Evolutionary conservation across 441 rosid species (phyloP), one percentile per base, ranked within the genome.

Genomic region (Rhodomyrtus psidioides): DNA sequence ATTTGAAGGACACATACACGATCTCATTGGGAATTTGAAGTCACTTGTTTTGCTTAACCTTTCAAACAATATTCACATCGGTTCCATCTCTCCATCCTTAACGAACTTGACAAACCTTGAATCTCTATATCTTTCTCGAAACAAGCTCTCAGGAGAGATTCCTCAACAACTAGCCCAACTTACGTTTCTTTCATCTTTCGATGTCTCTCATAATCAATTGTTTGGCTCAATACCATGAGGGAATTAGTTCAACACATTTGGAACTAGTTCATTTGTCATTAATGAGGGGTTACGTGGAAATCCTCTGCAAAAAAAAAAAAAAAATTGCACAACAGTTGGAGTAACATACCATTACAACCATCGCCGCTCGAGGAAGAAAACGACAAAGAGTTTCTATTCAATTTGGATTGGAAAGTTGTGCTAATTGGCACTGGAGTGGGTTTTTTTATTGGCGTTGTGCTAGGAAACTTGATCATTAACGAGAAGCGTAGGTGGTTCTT

Each of bases 1-100:
- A 53, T 53, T 53, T 6, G 19, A 53, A 53, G 55, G 55, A 53
- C 6, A 6, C 55, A 4, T 53, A 5, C 55, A 19, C 55, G 6
- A 53, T 53, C 2, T 53, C 19, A 53, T 53, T 16, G 55, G 19
- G 15, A 17, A 53, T 15, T 57, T 57, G 62, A 57, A 57, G 62
- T 57, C 16, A 57, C 62, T 57, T n/a, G 6, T 26, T 12, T 0
- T 6, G 2, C 62, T 57, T 57, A 57, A 57, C 28, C 62, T 26
- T 26, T 57, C 62, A 26, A 57, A 12, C 28, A 57, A 57, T 0
- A 2, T 57, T 12, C 0, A 26, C 0, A 57, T 3, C 1, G 7
- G 62, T 26, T n/a, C 62, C 62, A 57, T 57, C 62, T 28, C 62
- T 0, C 62, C 16, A 10, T 57, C 62, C 62, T 26, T 57, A 57